Evolutionary conservation across 202 grass and related monocot genomes (phyloP).

Genomic region (Bolboschoenoplectus hybrid): DNA sequence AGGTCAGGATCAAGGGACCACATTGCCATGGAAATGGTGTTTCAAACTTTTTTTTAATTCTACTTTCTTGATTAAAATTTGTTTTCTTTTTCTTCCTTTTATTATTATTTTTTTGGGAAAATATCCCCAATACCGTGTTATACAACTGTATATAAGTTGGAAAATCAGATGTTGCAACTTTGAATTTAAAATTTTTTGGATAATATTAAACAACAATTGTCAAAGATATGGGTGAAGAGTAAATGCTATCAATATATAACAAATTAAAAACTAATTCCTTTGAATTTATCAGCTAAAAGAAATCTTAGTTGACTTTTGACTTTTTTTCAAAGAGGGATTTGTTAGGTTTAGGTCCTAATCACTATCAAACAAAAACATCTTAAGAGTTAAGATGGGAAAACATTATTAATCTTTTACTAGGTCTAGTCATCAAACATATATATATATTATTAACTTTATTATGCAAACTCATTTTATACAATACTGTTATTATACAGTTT

Average conservation of each 20-base stretch:
- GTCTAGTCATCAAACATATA: neutral
- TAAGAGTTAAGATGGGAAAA: neutral
- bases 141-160: neutral
- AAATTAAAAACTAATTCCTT: neutral
- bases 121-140: neutral
- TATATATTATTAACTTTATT: too few species aligned
- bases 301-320: slow-evolving; percentile 9
- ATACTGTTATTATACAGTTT: too few species aligned
- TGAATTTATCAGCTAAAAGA: slow-evolving; percentile 22
- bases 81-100: neutral
- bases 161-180: neutral
- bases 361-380: neutral
- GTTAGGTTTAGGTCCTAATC: neutral
- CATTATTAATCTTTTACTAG: neutral
- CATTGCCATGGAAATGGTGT: neutral
- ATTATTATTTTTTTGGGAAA: neutral
- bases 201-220: slow-evolving; percentile 19
- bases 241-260: slow-evolving; percentile 16
- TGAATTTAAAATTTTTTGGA: neutral
- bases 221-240: slow-evolving; percentile 19
- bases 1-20: neutral
- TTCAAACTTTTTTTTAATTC: neutral
- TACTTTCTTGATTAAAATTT: neutral
- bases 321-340: neutral
- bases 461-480: too few species aligned